These are phyloP conservation scores for Mrakia blollopis DNA, from an alignment of 768 basidiomycete genomes.

Conservation along the genomic window DNA sequence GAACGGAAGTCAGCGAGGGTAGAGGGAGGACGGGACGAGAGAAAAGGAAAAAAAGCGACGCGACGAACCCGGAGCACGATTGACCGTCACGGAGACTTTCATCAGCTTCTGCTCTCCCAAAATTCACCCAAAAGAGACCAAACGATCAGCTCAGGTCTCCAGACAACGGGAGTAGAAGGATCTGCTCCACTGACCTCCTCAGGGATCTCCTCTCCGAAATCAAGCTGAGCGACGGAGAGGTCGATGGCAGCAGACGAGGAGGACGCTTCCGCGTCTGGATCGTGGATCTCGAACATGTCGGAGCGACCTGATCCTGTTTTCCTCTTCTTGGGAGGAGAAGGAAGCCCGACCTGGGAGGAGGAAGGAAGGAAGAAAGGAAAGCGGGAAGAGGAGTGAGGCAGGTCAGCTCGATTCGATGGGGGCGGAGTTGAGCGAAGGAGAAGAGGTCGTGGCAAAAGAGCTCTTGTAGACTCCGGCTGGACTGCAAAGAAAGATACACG, in stretches of 20 bases:
- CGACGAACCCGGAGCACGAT: conserved; percentile 91
- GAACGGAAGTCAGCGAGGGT: no score
- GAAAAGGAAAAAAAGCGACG: no score
- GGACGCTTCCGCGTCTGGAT: neutral
- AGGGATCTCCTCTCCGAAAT: neutral
- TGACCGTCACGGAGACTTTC: conserved; percentile 54
- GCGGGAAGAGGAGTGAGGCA: neutral
- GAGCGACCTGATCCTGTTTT: neutral
- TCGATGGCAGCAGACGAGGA: neutral
- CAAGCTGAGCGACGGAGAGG: conserved; percentile 8
- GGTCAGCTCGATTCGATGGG: neutral
- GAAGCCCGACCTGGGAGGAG: neutral
- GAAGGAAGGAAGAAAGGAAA: neutral
- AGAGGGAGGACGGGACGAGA: no score
- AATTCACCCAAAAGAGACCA: neutral
- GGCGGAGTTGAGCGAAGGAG: neutral
- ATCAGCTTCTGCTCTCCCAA: neutral
- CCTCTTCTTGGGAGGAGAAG: conserved; percentile 10
- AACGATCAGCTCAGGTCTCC: neutral
- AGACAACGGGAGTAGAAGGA: neutral
- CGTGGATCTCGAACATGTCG: conserved; percentile 19
- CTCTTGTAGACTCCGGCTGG: neutral
- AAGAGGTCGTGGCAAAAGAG: neutral
- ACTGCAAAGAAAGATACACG: no score
- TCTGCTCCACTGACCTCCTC: neutral